Percentiles rank a stretch among this genome's conserved stretches.
These are phyloP conservation scores for Pseudocercospora crystallina DNA, from an alignment of 2,329 filamentous ascomycete genomes.

Conservation along the genomic window DNA sequence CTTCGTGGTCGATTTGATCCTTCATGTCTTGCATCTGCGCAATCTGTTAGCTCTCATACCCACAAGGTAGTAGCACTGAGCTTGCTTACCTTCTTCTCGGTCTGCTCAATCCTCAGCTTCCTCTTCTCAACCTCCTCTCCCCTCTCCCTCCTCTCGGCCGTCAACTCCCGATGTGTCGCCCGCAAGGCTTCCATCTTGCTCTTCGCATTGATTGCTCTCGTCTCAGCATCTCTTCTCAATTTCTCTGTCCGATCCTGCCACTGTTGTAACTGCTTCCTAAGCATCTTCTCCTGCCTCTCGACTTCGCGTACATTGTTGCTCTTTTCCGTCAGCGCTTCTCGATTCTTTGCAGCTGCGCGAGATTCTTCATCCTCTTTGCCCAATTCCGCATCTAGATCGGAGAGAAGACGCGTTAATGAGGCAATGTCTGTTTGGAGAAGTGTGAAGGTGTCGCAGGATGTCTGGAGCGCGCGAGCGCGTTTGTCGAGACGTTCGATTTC, in stretches of 20 bases:
- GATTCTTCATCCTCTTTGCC: conserved; percentile 90
- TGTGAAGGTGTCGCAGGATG: conserved; percentile 83
- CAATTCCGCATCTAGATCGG: conserved; percentile 82
- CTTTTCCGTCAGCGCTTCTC: conserved; percentile 82
- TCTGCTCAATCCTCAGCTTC: conserved; percentile 93
- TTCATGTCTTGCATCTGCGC: conserved; percentile 91
- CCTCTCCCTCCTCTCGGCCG: conserved; percentile 82
- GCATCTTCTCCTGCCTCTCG: conserved; percentile 79
- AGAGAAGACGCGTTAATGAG: conserved; percentile 82
- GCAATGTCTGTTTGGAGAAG: conserved; percentile 83
- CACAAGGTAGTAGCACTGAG: conserved; percentile 21
- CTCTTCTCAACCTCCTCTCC: conserved; percentile 88
- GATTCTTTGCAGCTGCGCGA: conserved; percentile 73
- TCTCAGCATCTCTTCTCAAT: conserved; percentile 73
- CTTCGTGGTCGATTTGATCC: conserved; percentile 93
- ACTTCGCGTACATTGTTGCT: conserved; percentile 89
- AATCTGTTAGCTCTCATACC: conserved; percentile 20
- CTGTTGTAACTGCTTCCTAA: conserved; percentile 79
- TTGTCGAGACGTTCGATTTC: conserved; percentile 87
- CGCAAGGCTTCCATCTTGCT: conserved; percentile 88
- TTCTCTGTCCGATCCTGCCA: conserved; percentile 86
- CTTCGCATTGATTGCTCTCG: conserved; percentile 78
- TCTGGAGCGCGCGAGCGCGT: conserved; percentile 84
- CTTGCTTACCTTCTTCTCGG: conserved; percentile 84
- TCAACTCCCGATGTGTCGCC: conserved; percentile 73